Percentiles rank a stretch among this genome's conserved stretches.
phyloP scores from a whole-genome alignment of 352 stramenopile species.

The Phytophthora agathidicida region DNA sequence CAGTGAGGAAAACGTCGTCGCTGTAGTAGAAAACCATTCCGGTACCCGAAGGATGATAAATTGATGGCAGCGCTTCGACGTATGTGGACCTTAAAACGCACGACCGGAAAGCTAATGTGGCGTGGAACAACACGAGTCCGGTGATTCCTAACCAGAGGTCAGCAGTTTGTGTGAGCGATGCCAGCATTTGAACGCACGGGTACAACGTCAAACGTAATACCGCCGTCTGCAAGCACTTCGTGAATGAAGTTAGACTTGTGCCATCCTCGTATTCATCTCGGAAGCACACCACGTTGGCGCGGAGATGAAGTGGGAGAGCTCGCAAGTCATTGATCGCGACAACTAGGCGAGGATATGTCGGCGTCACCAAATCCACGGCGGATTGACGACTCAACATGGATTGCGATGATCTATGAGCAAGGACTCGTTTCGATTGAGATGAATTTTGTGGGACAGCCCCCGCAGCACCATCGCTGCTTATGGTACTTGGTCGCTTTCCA shows the following conservation, averaged over 20 bases:
- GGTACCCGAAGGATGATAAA: neutral
- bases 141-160: slow-evolving; percentile 41
- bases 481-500: slow-evolving; percentile 1
- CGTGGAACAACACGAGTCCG: slow-evolving; percentile 52
- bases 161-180: slow-evolving; percentile 12
- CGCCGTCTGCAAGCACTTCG: slow-evolving; percentile 46
- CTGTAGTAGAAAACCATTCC: slow-evolving; percentile 13
- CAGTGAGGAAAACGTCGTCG: slow-evolving; percentile 32
- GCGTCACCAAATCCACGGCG: slow-evolving; percentile 29
- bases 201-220: slow-evolving; percentile 44
- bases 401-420: slow-evolving; percentile 17
- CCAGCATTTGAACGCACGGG: slow-evolving; percentile 22
- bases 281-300: slow-evolving; percentile 35
- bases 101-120: slow-evolving; percentile 29
- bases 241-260: slow-evolving; percentile 11
- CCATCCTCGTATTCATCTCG: slow-evolving; percentile 22
- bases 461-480: too few relatives aligned
- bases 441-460: too few relatives aligned
- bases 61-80: slow-evolving; percentile 6
- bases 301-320: slow-evolving; percentile 34
- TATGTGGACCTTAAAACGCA: slow-evolving; percentile 18
- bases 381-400: slow-evolving; percentile 33
- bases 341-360: slow-evolving; percentile 40
- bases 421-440: neutral
- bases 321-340: slow-evolving; percentile 23